Evolutionary conservation across 768 basidiomycete species (phyloP).

Genomic region (Lactifluus piperatus): DNA sequence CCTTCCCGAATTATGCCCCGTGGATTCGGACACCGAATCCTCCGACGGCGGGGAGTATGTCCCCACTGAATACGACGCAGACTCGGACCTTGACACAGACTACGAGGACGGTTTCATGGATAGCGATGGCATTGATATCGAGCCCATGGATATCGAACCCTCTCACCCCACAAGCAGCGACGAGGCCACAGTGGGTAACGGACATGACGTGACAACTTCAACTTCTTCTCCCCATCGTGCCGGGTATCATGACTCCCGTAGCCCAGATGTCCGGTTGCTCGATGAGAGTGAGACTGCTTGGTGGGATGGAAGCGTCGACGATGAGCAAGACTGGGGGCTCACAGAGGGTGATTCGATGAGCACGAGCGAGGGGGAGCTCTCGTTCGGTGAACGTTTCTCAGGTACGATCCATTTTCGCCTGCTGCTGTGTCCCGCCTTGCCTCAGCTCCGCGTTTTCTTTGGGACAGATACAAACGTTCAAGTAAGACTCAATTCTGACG

Average conservation of each 20-base stretch:
- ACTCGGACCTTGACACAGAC: conserved; percentile 24
- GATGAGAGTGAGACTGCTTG: background rate
- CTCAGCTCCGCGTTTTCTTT: background rate
- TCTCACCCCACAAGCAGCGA: conserved; percentile 1
- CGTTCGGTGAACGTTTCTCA: conserved; percentile 3
- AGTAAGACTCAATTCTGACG: conserved; percentile 17
- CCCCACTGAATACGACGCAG: conserved; percentile 44
- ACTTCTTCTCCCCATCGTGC: background rate
- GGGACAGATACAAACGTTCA: conserved; percentile 11
- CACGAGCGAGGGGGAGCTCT: conserved; percentile 19
- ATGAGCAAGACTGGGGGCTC: conserved; percentile 15
- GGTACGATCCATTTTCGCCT: background rate
- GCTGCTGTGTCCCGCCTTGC: background rate
- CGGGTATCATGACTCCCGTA: background rate
- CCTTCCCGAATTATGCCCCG: conserved; percentile 41
- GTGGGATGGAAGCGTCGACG: conserved; percentile 14
- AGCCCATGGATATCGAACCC: conserved; percentile 21
- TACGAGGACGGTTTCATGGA: conserved; percentile 23
- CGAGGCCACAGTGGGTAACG: conserved; percentile 36
- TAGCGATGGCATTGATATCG: conserved; percentile 21
- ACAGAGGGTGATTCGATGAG: conserved; percentile 20
- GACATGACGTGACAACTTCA: conserved; percentile 24
- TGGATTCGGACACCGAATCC: conserved; percentile 54
- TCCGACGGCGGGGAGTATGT: conserved; percentile 62
- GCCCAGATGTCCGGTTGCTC: conserved; percentile 20